Evolutionary conservation across 2,329 filamentous ascomycete species (phyloP), one percentile per base, ranked within the genome.

Genomic region (Fusarium napiforme): DNA sequence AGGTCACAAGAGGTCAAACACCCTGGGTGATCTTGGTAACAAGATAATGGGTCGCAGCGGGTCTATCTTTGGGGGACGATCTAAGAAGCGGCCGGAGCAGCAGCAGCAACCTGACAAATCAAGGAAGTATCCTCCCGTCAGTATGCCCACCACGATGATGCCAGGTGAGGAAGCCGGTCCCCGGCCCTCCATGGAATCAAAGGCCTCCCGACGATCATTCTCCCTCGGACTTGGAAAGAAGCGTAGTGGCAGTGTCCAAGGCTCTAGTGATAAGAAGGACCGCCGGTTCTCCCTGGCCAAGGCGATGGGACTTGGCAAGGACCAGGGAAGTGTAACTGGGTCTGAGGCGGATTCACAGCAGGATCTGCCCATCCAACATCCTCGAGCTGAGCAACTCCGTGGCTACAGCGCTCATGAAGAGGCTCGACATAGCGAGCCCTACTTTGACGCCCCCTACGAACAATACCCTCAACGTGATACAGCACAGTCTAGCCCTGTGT

Each of bases 11-110:
- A 86, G 91, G 79, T 93, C 92, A 32, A 92, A 89, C 84, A 93
- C 93, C 73, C 93, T 93, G 84, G 94, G 90, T 79, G 94, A 89
- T 82, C 90, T 98, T 65, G 91, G 93, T 60, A 94, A 93, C 77
- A 96, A 93, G 83, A 85, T 97, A 40, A 93, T 97, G 82, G 93
- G 94, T 46, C 91, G 95, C 70, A 94, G 91, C 74, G 93, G 92
- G 19, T 96, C 94, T 14, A 87, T 96, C 67, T 95, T 96, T 79
- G 91, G 93, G n/a, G 87, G 89, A 43, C 84, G 85, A 79, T 81
- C 81, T 75, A 87, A 87, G 79, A 88, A 87, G 81, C 85, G 87
- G 67, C 78, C 84, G 14, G 88, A 87, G 64, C 79, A 75, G 32
- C 65, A 87, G 64, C 79, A 73, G 65, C 80, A 74, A 83, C 86